These are phyloP conservation scores for Ophiosphaerella korrae DNA, from an alignment of 2,329 filamentous ascomycete genomes.

Conservation along the genomic window DNA sequence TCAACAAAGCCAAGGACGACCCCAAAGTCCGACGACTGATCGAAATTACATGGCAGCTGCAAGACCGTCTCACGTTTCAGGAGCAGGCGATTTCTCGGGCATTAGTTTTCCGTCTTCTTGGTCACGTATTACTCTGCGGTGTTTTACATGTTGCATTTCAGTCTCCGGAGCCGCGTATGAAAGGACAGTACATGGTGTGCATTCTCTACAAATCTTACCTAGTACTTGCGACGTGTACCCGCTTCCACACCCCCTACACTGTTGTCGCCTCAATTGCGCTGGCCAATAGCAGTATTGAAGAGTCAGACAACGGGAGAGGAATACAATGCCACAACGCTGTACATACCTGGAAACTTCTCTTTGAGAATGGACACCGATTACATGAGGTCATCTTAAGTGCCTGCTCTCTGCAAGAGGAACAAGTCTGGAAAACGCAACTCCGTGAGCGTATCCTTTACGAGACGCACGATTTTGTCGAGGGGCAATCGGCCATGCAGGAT, in stretches of 20 bases:
- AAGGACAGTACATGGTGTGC: constrained; percentile 83
- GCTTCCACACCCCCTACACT: constrained; percentile 69
- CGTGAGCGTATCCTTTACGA: constrained; percentile 57
- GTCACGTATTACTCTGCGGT: constrained; percentile 80
- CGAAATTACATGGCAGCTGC: constrained; percentile 82
- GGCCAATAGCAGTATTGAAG: constrained; percentile 68
- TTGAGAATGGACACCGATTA: constrained; percentile 75
- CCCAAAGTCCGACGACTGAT: constrained; percentile 70
- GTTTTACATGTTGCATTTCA: constrained; percentile 85
- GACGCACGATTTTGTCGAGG: constrained; percentile 57
- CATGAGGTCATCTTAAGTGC: constrained; percentile 88
- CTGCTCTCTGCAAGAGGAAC: constrained; percentile 79
- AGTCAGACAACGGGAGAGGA: constrained; percentile 79
- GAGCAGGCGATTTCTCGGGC: constrained; percentile 56
- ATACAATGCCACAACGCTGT: constrained; percentile 85
- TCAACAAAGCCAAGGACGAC: constrained; percentile 85
- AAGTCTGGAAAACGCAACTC: constrained; percentile 77
- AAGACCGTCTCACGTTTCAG: constrained; percentile 78
- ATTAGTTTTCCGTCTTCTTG: constrained; percentile 73
- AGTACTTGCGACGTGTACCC: constrained; percentile 72
- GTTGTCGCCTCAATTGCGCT: constrained; percentile 77
- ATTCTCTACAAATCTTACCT: constrained; percentile 82
- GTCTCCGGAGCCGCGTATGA: constrained; percentile 63
- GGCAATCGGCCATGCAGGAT: constrained; percentile 53
- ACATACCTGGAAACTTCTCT: constrained; percentile 90